Conservation (phyloP, 1,139 yeast genomes). For the Kazachstania sp. region DNA sequence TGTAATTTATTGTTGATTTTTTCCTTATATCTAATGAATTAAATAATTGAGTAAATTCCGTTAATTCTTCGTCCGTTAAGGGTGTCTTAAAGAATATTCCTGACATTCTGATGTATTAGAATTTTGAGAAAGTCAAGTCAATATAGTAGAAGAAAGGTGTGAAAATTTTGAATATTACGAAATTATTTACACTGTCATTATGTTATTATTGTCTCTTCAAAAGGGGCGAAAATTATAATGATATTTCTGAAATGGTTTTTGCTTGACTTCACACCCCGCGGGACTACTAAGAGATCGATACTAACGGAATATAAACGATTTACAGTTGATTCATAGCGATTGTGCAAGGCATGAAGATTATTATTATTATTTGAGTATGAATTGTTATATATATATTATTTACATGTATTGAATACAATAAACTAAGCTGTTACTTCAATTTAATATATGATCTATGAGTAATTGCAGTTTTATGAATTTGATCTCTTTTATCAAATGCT, state of each 20-base stretch:
- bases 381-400: neutral
- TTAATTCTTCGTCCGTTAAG: slow-evolving; percentile 72
- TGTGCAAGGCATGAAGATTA: too few species aligned
- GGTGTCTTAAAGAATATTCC: slow-evolving; percentile 29
- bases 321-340: too few species aligned
- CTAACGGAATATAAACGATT: too few species aligned
- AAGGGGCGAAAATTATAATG: too few species aligned
- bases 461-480: slow-evolving; percentile 79
- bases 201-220: too few species aligned
- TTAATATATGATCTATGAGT: slow-evolving; percentile 68
- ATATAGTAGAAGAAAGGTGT: too few species aligned
- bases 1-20: slow-evolving; percentile 80
- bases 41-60: slow-evolving; percentile 65
- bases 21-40: slow-evolving; percentile 68
- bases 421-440: slow-evolving; percentile 33
- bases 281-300: too few species aligned
- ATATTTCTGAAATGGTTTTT: too few species aligned
- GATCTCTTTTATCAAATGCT: slow-evolving; percentile 75
- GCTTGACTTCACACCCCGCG: too few species aligned
- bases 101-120: slow-evolving; percentile 10
- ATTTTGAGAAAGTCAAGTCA: too few species aligned
- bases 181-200: too few species aligned
- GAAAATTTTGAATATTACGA: too few species aligned
- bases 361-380: neutral
- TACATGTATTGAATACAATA: neutral